phyloP scores from a whole-genome alignment of 2,329 filamentous ascomycete genomes.

The Gyromitra esculenta region DNA sequence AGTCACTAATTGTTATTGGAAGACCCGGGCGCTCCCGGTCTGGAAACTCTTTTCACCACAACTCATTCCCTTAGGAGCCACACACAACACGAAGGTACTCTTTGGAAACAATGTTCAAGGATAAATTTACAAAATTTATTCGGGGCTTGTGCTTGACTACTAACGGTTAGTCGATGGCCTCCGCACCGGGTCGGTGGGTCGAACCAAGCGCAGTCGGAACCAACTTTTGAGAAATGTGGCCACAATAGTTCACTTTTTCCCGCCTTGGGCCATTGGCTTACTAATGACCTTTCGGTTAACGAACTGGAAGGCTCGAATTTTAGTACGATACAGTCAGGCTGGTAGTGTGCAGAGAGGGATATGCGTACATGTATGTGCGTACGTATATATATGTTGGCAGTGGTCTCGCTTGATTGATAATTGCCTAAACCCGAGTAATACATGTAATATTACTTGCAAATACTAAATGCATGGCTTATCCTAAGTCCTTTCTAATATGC shows the following conservation, averaged over 20 bases:
- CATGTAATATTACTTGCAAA: constrained; percentile 22
- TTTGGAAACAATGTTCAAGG: constrained; percentile 4
- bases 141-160: constrained; percentile 2
- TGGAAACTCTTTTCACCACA: neutral
- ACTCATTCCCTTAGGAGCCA: neutral
- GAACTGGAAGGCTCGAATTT: constrained; percentile 10
- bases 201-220: constrained; percentile 22
- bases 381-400: constrained; percentile 19
- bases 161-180: constrained; percentile 18
- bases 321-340: constrained; percentile 1
- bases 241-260: constrained; percentile 26
- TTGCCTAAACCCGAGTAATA: constrained; percentile 44
- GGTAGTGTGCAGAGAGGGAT: neutral
- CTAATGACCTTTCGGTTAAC: constrained; percentile 26
- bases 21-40: constrained; percentile 12
- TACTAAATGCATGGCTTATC: constrained; percentile 23
- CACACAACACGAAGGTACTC: neutral
- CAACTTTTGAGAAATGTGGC: constrained; percentile 20
- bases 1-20: constrained; percentile 8
- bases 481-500: constrained; percentile 12
- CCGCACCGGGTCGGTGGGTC: constrained; percentile 33
- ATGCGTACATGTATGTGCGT: neutral
- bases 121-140: constrained; percentile 15
- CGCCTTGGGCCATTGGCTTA: constrained; percentile 17
- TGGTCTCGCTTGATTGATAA: constrained; percentile 20